Evolutionary conservation across 2,329 filamentous ascomycete genomes (phyloP), one percentile per base, ranked within the genome.

Genomic region (Colletotrichum musicola): DNA sequence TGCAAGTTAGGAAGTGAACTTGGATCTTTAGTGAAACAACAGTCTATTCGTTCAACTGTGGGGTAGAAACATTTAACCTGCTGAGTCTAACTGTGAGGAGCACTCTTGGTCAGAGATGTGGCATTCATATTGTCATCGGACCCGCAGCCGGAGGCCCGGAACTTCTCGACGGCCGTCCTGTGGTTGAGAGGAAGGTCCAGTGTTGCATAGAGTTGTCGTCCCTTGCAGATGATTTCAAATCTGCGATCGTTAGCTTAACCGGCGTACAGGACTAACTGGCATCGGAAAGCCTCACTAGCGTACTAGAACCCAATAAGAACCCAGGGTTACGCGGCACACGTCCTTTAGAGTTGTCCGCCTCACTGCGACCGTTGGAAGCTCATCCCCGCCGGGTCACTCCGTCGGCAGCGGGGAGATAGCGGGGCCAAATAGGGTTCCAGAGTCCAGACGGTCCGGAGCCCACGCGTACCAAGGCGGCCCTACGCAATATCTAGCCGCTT

Each of bases 381-480:
- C 30, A 10, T 35, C 30, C 30, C 10, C 30, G 30, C 30, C 30
- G 30, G 30, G 9, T 35, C 7, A 10, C 30, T 35, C 10, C 10
- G 22, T 35, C 30, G 30, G 30, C 30, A 35, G 30, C 30, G 30
- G 30, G 30, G 30, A 35, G 27, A 22, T 20, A 10, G 47, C n/a
- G 35, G 46, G 18, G 27, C 10, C 30, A 10, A 35, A 35, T 7
- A 35, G 30, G 30, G 30, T 35, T 35, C 30, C 10, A 27, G 20
- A 61, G 35, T 30, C 47, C 46, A 38, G 58, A 61, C 18, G 47
- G 44, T 16, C 49, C 47, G 46, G 47, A 16, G 18, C 14, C 9
- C n/a, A 13, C 9, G 44, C 14, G 13, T n/a, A 25, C 40, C 40
- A 46, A n/a, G 44, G 9, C 18, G 16, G 44, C 16, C 14, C 44